A percentile compares a stretch with the other conserved stretches of the same genome.
These are phyloP conservation scores for Aegle marmelos DNA, from an alignment of 345 rosid species.

Conservation along the genomic window DNA sequence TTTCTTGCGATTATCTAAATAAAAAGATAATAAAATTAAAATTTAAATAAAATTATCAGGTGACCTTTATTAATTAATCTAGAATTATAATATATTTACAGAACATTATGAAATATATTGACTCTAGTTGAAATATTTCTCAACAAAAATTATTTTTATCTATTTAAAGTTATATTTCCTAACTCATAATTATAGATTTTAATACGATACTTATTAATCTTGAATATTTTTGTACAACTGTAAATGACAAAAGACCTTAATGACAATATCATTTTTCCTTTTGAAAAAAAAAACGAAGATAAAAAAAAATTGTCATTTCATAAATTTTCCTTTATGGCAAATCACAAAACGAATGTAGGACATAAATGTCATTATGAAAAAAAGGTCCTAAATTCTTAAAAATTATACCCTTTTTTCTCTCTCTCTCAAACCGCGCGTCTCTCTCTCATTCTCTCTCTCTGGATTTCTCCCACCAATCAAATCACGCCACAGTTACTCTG, in stretches of 20 bases:
- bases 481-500: slow-evolving; percentile 9
- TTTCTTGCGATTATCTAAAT: no score
- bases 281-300: background rate
- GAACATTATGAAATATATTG: no score
- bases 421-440: slow-evolving; percentile 11
- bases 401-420: background rate
- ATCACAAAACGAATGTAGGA: slow-evolving; percentile 12
- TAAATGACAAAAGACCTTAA: no score
- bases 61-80: no score
- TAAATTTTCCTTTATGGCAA: background rate
- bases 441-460: slow-evolving; percentile 23
- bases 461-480: slow-evolving; percentile 27
- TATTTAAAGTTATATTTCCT: background rate
- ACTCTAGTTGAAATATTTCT: no score
- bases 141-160: background rate
- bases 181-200: background rate
- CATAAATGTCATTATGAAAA: slow-evolving; percentile 22
- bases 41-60: no score
- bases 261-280: no score
- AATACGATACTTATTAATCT: no score
- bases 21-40: no score
- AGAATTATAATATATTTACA: no score
- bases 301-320: background rate
- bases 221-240: no score
- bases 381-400: slow-evolving; percentile 5